phyloP scores from a whole-genome alignment of 441 rosid species.

The Sinapis alba region DNA sequence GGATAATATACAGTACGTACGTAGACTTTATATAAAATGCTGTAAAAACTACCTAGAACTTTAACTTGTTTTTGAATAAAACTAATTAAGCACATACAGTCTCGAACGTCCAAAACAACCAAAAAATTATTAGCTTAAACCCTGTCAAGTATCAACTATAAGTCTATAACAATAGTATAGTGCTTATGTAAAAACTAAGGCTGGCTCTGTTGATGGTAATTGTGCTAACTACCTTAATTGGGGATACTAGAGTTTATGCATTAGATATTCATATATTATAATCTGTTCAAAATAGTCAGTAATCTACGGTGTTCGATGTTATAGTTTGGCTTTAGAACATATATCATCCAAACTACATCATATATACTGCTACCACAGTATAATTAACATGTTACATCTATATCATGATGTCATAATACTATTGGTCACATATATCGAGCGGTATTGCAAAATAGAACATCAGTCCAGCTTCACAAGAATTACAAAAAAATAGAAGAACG shows the following conservation, averaged over 20 bases:
- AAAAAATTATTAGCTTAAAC: not conserved
- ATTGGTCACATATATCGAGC: not conserved
- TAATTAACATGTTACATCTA: not conserved
- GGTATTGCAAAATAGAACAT: not conserved
- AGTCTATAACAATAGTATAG: not conserved
- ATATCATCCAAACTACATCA: not conserved
- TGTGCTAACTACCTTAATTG: not conserved
- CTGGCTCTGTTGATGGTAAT: not conserved
- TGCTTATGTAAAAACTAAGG: not conserved
- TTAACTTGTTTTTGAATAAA: not conserved
- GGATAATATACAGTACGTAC: not conserved
- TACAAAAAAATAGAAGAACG: too few relatives aligned
- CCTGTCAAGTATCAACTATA: not conserved
- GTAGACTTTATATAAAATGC: not conserved
- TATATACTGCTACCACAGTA: not conserved
- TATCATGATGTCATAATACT: not conserved
- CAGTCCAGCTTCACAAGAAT: constrained; percentile 13
- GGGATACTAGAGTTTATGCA: not conserved
- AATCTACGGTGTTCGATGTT: not conserved
- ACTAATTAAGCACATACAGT: not conserved
- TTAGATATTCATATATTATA: not conserved
- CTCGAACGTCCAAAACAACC: not conserved
- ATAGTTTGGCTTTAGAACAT: not conserved
- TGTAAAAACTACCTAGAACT: not conserved
- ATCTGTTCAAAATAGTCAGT: not conserved